Conservation (phyloP, 768 basidiomycete genomes). For the Mycena maculata region DNA sequence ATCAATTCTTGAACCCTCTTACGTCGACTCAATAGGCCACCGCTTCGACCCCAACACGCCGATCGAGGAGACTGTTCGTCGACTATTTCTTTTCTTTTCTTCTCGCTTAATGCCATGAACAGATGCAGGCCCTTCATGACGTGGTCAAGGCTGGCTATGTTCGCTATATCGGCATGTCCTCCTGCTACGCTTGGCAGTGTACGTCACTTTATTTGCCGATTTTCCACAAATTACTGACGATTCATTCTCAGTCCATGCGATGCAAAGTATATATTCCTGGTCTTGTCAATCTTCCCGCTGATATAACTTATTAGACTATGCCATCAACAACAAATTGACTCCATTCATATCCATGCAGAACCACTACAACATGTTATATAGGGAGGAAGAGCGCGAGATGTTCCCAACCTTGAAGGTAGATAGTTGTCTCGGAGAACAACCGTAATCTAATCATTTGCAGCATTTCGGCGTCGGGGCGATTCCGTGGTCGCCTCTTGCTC, state of each 20-base stretch:
- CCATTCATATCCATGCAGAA: constrained; percentile 81
- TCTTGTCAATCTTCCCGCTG: not conserved
- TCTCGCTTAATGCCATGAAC: not conserved
- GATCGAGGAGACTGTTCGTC: constrained; percentile 62
- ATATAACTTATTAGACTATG: constrained; percentile 57
- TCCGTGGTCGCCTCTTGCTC: constrained; percentile 70
- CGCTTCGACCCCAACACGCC: constrained; percentile 70
- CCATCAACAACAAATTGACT: constrained; percentile 64
- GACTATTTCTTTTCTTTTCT: not conserved
- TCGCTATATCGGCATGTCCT: constrained; percentile 71
- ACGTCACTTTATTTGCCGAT: constrained; percentile 29
- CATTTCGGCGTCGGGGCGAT: constrained; percentile 67
- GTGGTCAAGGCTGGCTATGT: constrained; percentile 73
- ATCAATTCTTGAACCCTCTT: not conserved
- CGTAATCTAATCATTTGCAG: constrained; percentile 42
- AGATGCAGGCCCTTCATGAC: constrained; percentile 78
- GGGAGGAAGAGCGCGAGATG: constrained; percentile 76
- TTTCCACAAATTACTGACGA: not conserved
- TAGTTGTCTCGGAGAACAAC: too few relatives aligned
- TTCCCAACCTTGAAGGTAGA: constrained; percentile 66
- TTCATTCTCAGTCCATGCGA: constrained; percentile 56
- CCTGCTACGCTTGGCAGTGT: constrained; percentile 68
- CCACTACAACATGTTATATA: constrained; percentile 68
- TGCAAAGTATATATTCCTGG: constrained; percentile 57
- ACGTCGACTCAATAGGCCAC: constrained; percentile 50